Percentiles rank a stretch among this genome's conserved stretches.
phyloP scores from a whole-genome alignment of 345 rosid genomes.

The Chamaenerion angustifolium region DNA sequence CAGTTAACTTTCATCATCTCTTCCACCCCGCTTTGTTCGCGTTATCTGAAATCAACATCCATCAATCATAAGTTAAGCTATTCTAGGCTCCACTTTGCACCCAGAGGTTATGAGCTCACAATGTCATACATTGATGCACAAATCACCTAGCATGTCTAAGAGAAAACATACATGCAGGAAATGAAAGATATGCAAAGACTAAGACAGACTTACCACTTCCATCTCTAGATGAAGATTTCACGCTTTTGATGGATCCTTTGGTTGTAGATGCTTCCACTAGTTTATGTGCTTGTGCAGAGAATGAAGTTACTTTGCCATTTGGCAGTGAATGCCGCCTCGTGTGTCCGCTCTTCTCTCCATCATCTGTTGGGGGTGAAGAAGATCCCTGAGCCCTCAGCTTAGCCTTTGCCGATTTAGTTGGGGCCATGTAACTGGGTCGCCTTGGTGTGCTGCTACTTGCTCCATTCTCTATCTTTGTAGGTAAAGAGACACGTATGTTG shows the following conservation, averaged over 20 bases:
- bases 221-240: slow-evolving; percentile 57
- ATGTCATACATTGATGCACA: no score
- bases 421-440: slow-evolving; percentile 78
- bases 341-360: slow-evolving; percentile 31
- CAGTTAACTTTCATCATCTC: slow-evolving; percentile 28
- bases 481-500: slow-evolving; percentile 56
- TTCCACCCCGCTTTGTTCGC: slow-evolving; percentile 55
- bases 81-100: no score
- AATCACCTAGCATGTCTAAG: no score
- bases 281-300: slow-evolving; percentile 49
- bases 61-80: no score
- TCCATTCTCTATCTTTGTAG: slow-evolving; percentile 40
- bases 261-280: slow-evolving; percentile 37
- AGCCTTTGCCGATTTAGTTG: slow-evolving; percentile 79
- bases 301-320: slow-evolving; percentile 34
- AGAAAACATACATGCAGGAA: no score
- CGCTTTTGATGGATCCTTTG: slow-evolving; percentile 37
- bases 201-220: slow-evolving; percentile 31
- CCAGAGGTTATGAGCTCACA: no score
- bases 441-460: slow-evolving; percentile 40
- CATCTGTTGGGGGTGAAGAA: slow-evolving; percentile 34
- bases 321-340: slow-evolving; percentile 73
- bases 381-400: slow-evolving; percentile 66
- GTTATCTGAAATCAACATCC: slow-evolving; percentile 33
- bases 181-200: slow-evolving; percentile 1